Base-by-base conservation (phyloP, 441 rosid genomes). In the Brassica balearica region DNA sequence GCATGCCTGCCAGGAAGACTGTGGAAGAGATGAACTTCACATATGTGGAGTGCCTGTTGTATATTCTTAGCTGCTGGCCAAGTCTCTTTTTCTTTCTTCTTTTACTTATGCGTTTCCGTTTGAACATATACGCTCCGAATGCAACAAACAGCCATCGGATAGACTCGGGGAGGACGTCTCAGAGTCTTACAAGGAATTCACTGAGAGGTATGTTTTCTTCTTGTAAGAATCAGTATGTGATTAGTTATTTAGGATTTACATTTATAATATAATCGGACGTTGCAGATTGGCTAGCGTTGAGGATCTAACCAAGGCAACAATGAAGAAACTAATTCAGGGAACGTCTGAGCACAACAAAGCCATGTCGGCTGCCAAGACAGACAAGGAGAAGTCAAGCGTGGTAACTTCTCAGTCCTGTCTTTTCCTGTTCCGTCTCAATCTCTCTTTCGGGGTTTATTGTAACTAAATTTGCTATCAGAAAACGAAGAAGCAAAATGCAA, bases 151-250 rank as follows among this genome's bases (percentile, higher is more conserved):
- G 94, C 78, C 98, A 71, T 93, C 98, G 59, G 98, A 93, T 78
- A 86, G 98, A 86, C 92, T 93, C 65, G 98, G 98, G 55, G 98
- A 91, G 86, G 94, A 93, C 80, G 90, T 93, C 87, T 90, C 94
- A 8, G 98, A 93, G 84, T 70, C 73, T 11, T 82, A 81, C 80
- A 90, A 89, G 84, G 97, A 93, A 53, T 91, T 93, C 78, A 87
- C 83, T 23, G 94, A 89, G 85, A 91, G 97, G 97, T 84, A 72
- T 65, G 9, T 38, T 38, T 27, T 61, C 8, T n/a, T 27, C 20
- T n/a, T 29, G 6, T 6, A 66, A 38, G 32, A 41, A 36, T 36
- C 17, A 27, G 8, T 11, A 15, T 56, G 15, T 69, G 46, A 10
- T 12, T 9, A 9, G 5, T 4, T 70, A 25, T 63, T 3, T 29